phyloP scores from a whole-genome alignment of 202 grass and related monocot species.

The Saccharum hybrid region DNA sequence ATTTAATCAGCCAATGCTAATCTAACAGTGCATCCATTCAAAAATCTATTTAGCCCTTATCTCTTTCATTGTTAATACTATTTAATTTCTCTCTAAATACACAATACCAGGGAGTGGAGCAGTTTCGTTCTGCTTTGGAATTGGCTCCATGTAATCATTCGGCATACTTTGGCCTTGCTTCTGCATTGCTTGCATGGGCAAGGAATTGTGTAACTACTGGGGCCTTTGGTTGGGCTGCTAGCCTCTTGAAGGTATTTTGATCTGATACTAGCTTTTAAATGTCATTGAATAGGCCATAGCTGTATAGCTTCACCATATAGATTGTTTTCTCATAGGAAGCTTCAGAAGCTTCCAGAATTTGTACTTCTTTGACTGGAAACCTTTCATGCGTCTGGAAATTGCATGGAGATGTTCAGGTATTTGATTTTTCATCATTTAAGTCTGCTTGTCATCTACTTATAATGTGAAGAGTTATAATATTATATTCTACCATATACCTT shows the following conservation, averaged over 20 bases:
- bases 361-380: slow-evolving; percentile 69
- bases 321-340: slow-evolving; percentile 70
- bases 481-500: slow-evolving; percentile 23
- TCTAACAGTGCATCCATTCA: slow-evolving; percentile 15
- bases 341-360: slow-evolving; percentile 68
- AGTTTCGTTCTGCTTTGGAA: slow-evolving; percentile 77
- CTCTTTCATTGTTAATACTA: slow-evolving; percentile 23
- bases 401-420: slow-evolving; percentile 87
- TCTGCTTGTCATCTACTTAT: slow-evolving; percentile 24
- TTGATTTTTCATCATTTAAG: slow-evolving; percentile 20
- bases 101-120: slow-evolving; percentile 75
- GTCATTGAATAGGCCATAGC: slow-evolving; percentile 2
- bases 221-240: slow-evolving; percentile 88
- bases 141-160: slow-evolving; percentile 77
- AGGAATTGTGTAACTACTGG: slow-evolving; percentile 75
- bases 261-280: slow-evolving; percentile 24
- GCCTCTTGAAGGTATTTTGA: slow-evolving; percentile 70
- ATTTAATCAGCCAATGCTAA: slow-evolving; percentile 22
- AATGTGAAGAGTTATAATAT: slow-evolving; percentile 41
- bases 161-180: slow-evolving; percentile 86
- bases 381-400: slow-evolving; percentile 92
- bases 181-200: slow-evolving; percentile 81
- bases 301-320: slow-evolving; percentile 14
- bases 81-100: slow-evolving; percentile 33
- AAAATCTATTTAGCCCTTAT: slow-evolving; percentile 23